Evolutionary conservation across 2,329 filamentous ascomycete genomes (phyloP), one percentile per base, ranked within the genome.

Genomic region (Pestalotiopsis sp.): DNA sequence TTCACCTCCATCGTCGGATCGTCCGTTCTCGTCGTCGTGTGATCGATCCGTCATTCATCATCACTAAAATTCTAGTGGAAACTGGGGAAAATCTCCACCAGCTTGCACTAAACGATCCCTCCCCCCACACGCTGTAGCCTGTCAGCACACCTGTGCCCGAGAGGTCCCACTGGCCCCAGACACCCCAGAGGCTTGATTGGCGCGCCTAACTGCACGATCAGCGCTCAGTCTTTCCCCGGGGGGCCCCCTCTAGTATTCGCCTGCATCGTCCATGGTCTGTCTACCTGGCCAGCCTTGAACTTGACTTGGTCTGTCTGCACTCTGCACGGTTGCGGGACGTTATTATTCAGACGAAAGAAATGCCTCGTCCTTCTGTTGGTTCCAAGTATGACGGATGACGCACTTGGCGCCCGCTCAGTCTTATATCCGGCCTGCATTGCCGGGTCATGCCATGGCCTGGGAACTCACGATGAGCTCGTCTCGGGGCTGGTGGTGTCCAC

Each of bases 391-490:
- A 52, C 17, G 45, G 17, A 52, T 52, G 45, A 52, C 45, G 45
- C 45, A 52, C n/a, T 52, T 52, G 3, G 45, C n/a, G 3, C 17
- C 17, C n/a, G 25, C 23, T n/a, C 57, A 23, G 25, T 5, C 59
- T 7, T 39, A 62, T 39, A 36, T 14, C 59, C 59, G 59, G 38
- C 6, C n/a, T 17, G 36, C 38, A 36, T 36, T 61, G 59, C 27
- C 31, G 59, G 57, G 27, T 27, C 57, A 59, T 38, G n/a, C 17
- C 27, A 62, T 38, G 31, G 14, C 14, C n/a, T 14, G 3, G 12
- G n/a, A 38, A 20, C 20, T 41, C 61, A 62, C 61, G 61, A 64
- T 64, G 38, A 52, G 61, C 61, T 49, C 61, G 61, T 25, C 61
- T 49, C 61, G 39, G 38, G 61, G 20, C 61, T 12, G 61, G 61